Base-by-base conservation (phyloP, 768 basidiomycete species). In the Lactarius hengduanensis region DNA sequence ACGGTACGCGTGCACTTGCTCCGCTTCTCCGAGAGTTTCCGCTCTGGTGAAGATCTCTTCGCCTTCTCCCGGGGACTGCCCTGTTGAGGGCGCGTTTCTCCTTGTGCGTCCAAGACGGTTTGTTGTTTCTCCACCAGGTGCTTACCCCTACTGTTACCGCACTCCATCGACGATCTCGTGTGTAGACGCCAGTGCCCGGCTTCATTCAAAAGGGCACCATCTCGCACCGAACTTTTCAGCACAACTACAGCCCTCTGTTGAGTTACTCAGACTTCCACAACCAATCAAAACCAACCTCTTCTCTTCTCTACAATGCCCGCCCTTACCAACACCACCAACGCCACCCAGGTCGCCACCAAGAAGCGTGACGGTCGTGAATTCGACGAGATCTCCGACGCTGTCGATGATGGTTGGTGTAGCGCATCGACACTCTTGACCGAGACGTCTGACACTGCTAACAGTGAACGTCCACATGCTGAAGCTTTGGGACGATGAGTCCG, bases 381-480 rank as follows among this genome's bases (percentile, higher is more conserved):
- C 60, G 83, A 84, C 59, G 61, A 69, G 41, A 71, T 79, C 61
- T 84, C 81, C 43, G 83, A 84, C 66, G 82, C 82, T 45, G 71
- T 84, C 28, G 83, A 84, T 69, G 72, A 80, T 68, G 82, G 82
- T 84, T 40, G 13, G 80, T 74, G 45, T 59, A n/a, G 9, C 45
- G 53, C 54, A 40, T 54, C 58, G 45, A 41, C 63, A 16, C 36
- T 58, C 56, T 62, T 22, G 40, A 28, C 40, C 3, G 50, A 45
- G 45, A 58, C 10, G 43, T 59, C 63, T 66, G 16, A 65, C 61
- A 15, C 26, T 13, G 50, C 8, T 18, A 40, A 18, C 70, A 91
- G 90, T 92, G 41, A 92, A 92, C 72, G 81, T 85, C 41, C 77
- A 90, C 50, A 90, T 86, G 74, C 85, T 84, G 34, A 81, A 81